These are phyloP conservation scores for Beauveria pseudobassiana DNA, from an alignment of 2,329 filamentous ascomycete genomes.

Conservation along the genomic window DNA sequence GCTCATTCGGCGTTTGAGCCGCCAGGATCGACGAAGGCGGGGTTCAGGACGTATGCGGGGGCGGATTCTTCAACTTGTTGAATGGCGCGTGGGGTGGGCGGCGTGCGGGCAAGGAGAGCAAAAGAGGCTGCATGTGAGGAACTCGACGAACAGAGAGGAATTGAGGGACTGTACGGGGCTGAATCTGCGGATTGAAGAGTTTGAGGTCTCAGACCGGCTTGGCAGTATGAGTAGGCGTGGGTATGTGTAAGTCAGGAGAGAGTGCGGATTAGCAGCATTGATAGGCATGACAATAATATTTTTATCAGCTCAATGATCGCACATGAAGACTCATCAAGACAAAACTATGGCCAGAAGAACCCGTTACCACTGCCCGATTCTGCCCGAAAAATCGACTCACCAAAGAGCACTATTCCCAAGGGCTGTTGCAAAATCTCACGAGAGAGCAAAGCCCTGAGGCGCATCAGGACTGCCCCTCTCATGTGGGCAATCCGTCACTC, in stretches of 20 bases:
- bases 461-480: no score
- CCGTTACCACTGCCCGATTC: no score
- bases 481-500: no score
- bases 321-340: no score
- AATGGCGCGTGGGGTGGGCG: slow-evolving; percentile 8
- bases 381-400: no score
- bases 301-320: no score
- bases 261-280: no score
- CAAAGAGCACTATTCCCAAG: no score
- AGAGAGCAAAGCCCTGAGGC: no score
- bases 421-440: no score
- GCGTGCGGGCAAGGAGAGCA: background rate
- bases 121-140: slow-evolving; percentile 6
- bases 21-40: slow-evolving; percentile 18
- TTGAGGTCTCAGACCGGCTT: slow-evolving; percentile 1
- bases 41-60: slow-evolving; percentile 24
- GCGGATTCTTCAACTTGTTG: slow-evolving; percentile 24
- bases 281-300: no score
- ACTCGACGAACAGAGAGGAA: slow-evolving; percentile 5
- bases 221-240: slow-evolving; percentile 9
- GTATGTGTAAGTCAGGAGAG: background rate
- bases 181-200: slow-evolving; percentile 3
- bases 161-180: slow-evolving; percentile 4
- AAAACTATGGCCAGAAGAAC: no score
- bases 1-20: slow-evolving; percentile 26